Percentiles rank a stretch among this genome's conserved stretches.
Evolutionary conservation across 192 early-diverging fungal genomes (phyloP).

Genomic region (Coemansia sp.): DNA sequence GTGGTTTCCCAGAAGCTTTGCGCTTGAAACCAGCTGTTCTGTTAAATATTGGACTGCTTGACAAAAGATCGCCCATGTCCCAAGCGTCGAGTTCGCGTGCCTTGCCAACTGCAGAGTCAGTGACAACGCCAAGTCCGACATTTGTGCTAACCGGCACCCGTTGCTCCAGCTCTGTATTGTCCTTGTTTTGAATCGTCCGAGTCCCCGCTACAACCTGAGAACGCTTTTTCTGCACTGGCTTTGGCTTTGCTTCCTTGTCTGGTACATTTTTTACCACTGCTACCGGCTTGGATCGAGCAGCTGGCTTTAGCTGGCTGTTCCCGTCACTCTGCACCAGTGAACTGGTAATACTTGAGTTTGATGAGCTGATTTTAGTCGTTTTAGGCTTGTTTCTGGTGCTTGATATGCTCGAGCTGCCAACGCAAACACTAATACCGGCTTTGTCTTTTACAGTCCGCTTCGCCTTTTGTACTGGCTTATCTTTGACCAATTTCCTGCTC

Average conservation of each 20-base stretch:
- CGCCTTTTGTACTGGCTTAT: neutral
- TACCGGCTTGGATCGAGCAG: neutral
- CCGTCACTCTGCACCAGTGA: neutral
- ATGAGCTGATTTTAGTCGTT: neutral
- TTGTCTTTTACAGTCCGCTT: slow-evolving; percentile 9
- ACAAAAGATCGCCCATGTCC: slow-evolving; percentile 32
- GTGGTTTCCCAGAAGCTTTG: neutral
- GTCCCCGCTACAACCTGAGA: neutral
- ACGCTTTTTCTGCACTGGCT: neutral
- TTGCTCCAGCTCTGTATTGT: neutral
- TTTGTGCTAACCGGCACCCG: neutral
- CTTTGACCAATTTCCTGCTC: neutral
- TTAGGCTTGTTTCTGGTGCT: neutral
- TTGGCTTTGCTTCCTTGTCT: neutral
- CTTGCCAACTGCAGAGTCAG: neutral
- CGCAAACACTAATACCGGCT: slow-evolving; percentile 7
- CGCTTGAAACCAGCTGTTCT: slow-evolving; percentile 9
- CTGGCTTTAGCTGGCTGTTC: neutral
- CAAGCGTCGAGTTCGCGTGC: slow-evolving; percentile 5
- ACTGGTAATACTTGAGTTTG: neutral
- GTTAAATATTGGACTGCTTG: slow-evolving; percentile 17
- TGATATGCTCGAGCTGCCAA: neutral
- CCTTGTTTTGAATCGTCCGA: neutral
- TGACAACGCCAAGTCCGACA: neutral
- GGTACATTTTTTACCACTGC: neutral